These are phyloP conservation scores for Naganishia sp. DNA, from an alignment of 1,284 basidiomycete species.

Conservation along the genomic window DNA sequence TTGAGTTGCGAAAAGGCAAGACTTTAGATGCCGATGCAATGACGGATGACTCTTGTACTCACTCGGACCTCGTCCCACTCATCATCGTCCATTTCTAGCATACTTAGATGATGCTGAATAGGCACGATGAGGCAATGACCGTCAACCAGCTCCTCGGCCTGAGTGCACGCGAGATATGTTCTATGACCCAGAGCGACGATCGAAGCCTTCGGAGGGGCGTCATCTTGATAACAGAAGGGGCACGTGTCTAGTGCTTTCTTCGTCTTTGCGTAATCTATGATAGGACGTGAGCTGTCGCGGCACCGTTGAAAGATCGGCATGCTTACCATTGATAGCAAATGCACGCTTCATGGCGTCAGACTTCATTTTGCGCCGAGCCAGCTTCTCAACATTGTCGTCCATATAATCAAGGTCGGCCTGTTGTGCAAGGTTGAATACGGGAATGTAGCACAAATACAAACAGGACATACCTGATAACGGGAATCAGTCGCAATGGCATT, in stretches of 20 bases:
- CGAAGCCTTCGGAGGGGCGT: constrained; percentile 69
- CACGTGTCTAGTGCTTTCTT: constrained; percentile 86
- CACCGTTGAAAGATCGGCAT: background rate
- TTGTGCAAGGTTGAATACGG: background rate
- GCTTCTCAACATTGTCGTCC: constrained; percentile 91
- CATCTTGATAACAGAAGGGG: constrained; percentile 83
- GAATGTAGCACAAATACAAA: background rate
- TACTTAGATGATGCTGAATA: constrained; percentile 86
- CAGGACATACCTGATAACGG: constrained; percentile 69
- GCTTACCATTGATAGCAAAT: constrained; percentile 88
- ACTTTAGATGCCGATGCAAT: background rate
- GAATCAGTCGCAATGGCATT: constrained; percentile 81
- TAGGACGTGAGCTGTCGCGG: background rate
- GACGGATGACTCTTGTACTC: constrained; percentile 46
- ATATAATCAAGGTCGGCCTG: constrained; percentile 88
- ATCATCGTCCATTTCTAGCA: constrained; percentile 93
- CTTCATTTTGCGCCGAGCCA: constrained; percentile 91
- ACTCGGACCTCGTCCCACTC: constrained; percentile 96
- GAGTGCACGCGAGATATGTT: constrained; percentile 83
- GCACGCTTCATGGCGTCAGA: constrained; percentile 93
- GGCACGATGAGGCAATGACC: constrained; percentile 96
- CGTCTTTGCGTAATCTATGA: constrained; percentile 87
- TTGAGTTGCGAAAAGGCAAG: constrained; percentile 47
- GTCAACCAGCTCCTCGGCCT: constrained; percentile 77
- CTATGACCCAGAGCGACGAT: constrained; percentile 88